Conservation (phyloP, 1,284 basidiomycete genomes). For the Cutaneotrichosporon cyanovorans region DNA sequence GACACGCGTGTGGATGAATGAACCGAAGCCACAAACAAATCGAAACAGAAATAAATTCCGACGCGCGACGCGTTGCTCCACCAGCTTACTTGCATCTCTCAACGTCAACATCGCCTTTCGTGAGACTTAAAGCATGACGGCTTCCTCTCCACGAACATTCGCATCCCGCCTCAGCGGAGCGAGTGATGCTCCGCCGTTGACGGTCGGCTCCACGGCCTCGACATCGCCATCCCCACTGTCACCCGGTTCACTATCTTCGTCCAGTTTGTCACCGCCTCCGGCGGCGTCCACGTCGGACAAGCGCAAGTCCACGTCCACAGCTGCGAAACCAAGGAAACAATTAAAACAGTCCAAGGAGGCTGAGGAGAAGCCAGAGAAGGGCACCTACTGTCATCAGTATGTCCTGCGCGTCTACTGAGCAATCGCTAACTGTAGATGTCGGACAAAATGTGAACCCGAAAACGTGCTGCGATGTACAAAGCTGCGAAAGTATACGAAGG, state of each 20-base stretch:
- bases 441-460: slow-evolving; percentile 12
- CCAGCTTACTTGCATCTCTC: no score
- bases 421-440: slow-evolving; percentile 8
- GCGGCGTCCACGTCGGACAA: background rate
- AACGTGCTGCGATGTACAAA: slow-evolving; percentile 28
- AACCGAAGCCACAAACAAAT: no score
- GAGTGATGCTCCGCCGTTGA: slow-evolving; percentile 8
- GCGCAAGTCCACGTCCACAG: background rate
- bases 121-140: background rate
- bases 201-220: background rate
- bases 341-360: background rate
- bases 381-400: slow-evolving; percentile 31
- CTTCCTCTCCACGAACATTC: slow-evolving; percentile 10
- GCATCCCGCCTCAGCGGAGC: background rate
- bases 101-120: no score
- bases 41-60: background rate
- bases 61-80: slow-evolving; percentile 4
- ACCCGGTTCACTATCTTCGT: background rate
- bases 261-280: background rate
- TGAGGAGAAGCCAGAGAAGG: slow-evolving; percentile 12
- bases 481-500: slow-evolving; percentile 18
- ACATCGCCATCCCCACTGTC: background rate
- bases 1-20: no score
- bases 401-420: background rate
- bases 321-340: slow-evolving; percentile 1